Evolutionary conservation across 2,329 filamentous ascomycete genomes (phyloP).

Genomic region (Gnomoniopsis smithogilvyi): DNA sequence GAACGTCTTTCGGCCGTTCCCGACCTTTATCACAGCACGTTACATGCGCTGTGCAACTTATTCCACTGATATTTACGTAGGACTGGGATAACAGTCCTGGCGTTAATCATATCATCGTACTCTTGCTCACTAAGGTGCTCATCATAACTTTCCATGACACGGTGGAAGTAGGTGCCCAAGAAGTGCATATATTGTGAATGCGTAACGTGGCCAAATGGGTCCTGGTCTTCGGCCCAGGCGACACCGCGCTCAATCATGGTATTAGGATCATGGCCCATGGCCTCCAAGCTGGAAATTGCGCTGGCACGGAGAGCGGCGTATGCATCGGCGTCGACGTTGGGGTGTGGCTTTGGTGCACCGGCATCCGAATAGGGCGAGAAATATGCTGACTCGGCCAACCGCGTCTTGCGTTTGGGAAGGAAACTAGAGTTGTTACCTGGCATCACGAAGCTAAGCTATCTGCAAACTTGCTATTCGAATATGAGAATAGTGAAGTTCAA

Average conservation of each 20-base stretch:
- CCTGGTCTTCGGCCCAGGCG: conserved; percentile 25
- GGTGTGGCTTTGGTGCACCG: conserved; percentile 20
- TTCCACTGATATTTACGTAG: conserved; percentile 20
- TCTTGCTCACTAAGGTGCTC: conserved; percentile 23
- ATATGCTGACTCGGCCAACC: conserved; percentile 20
- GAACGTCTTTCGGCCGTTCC: too few relatives aligned
- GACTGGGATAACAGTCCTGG: conserved; percentile 20
- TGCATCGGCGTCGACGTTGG: conserved; percentile 18
- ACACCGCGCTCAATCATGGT: conserved; percentile 21
- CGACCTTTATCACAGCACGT: too few relatives aligned
- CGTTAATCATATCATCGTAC: conserved; percentile 23
- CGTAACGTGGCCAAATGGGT: conserved; percentile 25
- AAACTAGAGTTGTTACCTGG: background rate
- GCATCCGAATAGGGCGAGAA: conserved; percentile 18
- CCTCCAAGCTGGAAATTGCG: conserved; percentile 19
- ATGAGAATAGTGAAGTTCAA: background rate
- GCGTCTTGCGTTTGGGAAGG: background rate
- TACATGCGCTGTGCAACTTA: too few relatives aligned
- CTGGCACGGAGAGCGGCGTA: conserved; percentile 18
- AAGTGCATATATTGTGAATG: conserved; percentile 24
- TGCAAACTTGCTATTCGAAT: background rate
- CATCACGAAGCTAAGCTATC: background rate
- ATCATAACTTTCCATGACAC: conserved; percentile 24
- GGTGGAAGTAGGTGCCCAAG: conserved; percentile 21
- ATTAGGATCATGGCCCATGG: conserved; percentile 19